Evolutionary conservation across 306 rosid genomes (phyloP).

Genomic region (Spatholobus suberectus): DNA sequence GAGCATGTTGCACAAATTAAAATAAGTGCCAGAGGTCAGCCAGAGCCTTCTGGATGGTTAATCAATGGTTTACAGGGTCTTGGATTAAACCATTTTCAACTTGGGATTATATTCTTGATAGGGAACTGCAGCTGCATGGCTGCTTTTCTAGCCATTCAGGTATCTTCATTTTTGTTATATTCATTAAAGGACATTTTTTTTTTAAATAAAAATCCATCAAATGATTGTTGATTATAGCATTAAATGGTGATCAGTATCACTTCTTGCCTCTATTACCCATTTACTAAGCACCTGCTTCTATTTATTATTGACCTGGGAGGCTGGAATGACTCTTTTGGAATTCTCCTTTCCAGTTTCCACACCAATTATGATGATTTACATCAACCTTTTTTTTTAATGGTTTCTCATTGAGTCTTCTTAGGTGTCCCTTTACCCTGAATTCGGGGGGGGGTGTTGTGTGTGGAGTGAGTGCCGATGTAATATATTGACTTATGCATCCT

Average conservation of each 20-base stretch:
- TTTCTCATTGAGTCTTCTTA: not conserved
- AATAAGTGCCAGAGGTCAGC: constrained; percentile 67
- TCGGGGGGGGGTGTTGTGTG: no score
- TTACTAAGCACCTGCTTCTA: constrained; percentile 1
- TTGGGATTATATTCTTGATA: constrained; percentile 82
- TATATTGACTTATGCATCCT: not conserved
- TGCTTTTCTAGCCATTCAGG: constrained; percentile 86
- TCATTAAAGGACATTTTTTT: not conserved
- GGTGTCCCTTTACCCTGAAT: not conserved
- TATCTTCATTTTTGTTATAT: constrained; percentile 37
- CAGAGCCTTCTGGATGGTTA: constrained; percentile 81
- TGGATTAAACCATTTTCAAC: constrained; percentile 71
- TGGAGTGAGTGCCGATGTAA: not conserved
- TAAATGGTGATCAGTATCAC: not conserved
- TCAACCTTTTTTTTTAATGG: not conserved
- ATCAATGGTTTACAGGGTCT: constrained; percentile 55
- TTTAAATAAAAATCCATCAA: not conserved
- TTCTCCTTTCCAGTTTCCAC: not conserved
- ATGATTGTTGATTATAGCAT: not conserved
- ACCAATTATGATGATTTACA: not conserved
- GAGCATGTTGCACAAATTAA: constrained; percentile 45
- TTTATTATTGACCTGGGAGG: not conserved
- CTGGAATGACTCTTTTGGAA: not conserved
- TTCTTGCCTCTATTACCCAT: not conserved
- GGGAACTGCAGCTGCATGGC: constrained; percentile 95